These are phyloP conservation scores for Plasmodium vinckei DNA, from an alignment of 169 alveolate species.

Conservation along the genomic window DNA sequence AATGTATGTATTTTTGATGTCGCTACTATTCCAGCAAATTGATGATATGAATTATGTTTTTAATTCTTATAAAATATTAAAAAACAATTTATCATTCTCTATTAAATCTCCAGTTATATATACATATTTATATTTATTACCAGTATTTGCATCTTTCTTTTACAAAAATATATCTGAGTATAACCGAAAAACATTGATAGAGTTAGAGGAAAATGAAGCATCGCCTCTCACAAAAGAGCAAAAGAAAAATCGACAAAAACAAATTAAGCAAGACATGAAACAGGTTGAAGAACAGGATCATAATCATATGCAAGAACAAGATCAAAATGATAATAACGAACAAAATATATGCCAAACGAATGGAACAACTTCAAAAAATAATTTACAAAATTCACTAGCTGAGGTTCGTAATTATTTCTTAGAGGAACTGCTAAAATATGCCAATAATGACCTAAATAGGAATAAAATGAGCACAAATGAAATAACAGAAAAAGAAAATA, in stretches of 20 bases:
- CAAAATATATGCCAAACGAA: not conserved
- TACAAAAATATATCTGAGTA: constrained; percentile 14
- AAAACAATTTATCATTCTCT: constrained; percentile 10
- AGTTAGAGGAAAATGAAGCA: not conserved
- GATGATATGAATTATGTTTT: constrained; percentile 60
- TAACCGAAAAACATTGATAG: not conserved
- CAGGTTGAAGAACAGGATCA: not conserved
- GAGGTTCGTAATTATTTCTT: constrained; percentile 19
- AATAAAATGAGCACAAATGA: not conserved
- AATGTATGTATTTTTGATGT: constrained; percentile 49
- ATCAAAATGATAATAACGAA: not conserved
- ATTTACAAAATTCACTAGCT: not conserved
- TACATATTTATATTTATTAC: constrained; percentile 51
- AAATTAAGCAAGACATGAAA: not conserved
- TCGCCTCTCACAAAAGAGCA: constrained; percentile 13
- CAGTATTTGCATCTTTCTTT: constrained; percentile 58
- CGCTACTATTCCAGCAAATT: constrained; percentile 63
- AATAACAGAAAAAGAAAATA: constrained; percentile 9
- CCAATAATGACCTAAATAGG: constrained; percentile 4
- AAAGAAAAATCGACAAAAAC: constrained; percentile 10
- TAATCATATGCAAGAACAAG: not conserved
- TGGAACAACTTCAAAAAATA: not conserved
- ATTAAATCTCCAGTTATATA: constrained; percentile 22
- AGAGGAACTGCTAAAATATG: constrained; percentile 3
- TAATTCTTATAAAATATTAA: constrained; percentile 65